Evolutionary conservation across 1,139 yeast genomes (phyloP).

Genomic region (Martiniozyma asiatica): DNA sequence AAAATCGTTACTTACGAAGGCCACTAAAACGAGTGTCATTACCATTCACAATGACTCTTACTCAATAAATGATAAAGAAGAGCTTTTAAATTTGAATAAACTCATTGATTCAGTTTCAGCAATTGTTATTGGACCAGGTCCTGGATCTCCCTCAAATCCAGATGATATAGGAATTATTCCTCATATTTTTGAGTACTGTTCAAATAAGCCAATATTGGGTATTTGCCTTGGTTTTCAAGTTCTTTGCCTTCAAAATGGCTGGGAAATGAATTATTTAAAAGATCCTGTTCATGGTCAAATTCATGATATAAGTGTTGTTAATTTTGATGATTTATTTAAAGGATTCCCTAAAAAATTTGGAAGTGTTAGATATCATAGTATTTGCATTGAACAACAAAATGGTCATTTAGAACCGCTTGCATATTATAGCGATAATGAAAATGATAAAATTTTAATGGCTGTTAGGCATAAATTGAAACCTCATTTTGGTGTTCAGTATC

Average conservation of each 20-base stretch:
- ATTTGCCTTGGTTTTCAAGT: constrained; percentile 91
- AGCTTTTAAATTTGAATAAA: constrained; percentile 23
- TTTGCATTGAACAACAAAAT: constrained; percentile 38
- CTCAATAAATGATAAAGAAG: constrained; percentile 24
- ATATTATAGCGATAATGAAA: constrained; percentile 23
- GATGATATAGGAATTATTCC: constrained; percentile 71
- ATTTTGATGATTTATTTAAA: constrained; percentile 26
- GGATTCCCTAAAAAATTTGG: constrained; percentile 33
- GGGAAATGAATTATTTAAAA: constrained; percentile 37
- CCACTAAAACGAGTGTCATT: constrained; percentile 40
- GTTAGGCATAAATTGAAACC: constrained; percentile 51
- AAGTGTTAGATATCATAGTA: constrained; percentile 83
- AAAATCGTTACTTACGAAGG: constrained; percentile 44
- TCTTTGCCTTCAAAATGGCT: constrained; percentile 54
- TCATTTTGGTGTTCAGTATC: constrained; percentile 91
- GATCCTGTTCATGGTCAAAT: constrained; percentile 81
- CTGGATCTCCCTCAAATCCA: constrained; percentile 66
- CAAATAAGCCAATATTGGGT: constrained; percentile 63
- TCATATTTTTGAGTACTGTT: constrained; percentile 29
- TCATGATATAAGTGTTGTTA: constrained; percentile 33
- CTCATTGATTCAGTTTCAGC: constrained; percentile 50
- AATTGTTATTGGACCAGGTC: constrained; percentile 91
- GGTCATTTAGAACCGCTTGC: constrained; percentile 43
- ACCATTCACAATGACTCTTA: constrained; percentile 72
- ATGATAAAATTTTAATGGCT: constrained; percentile 58